Evolutionary conservation across 1,284 basidiomycete genomes (phyloP), one percentile per base, ranked within the genome.

Genomic region (Apiotrichum akiyoshidainum): DNA sequence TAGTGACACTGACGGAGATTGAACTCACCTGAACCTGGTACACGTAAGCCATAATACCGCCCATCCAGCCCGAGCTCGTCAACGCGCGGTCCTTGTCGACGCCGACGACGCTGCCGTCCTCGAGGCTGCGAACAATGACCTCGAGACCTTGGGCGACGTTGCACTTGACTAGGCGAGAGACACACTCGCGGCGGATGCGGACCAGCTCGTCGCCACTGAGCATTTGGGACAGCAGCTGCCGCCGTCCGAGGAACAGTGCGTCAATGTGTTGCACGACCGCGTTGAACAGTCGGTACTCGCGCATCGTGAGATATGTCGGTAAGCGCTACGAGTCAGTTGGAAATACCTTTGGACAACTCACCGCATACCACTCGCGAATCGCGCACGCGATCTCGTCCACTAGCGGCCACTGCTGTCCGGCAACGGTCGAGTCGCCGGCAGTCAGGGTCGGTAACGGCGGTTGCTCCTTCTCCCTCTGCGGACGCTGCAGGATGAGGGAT

Each of bases 351-450:
- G 5, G 10, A 16, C 6, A 0, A 68, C 74, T 70, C 55, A 95
- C 83, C 33, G 85, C 85, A 71, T 93, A 89, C 92, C 94, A 98
- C 83, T 98, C 95, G 40, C 94, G 86, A 45, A 98, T 80, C 0
- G 95, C 93, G 21, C 92, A 95, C 0, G 95, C 90, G 67, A 99
- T 96, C 79, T 99, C 95, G 77, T 99, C 95, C 54, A 98, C 86
- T 69, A 98, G 87, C 1, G 94, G 95, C 72, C 96, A 93, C 13
- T 79, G 80, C 31, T 83, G 81, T 8, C 92, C 92, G 0, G 87
- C 87, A 4, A 84, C 83, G 1, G 93, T 97, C 65, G 95, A 92
- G 71, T 95, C 92, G 47, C 90, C 90, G 5, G 90, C 90, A 62
- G 93, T 94, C 52, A 98, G 84, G 13, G 89, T 91, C 2, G 95